phyloP scores from a whole-genome alignment of 139 green algal genomes.

The Spirogloea muscicola region DNA sequence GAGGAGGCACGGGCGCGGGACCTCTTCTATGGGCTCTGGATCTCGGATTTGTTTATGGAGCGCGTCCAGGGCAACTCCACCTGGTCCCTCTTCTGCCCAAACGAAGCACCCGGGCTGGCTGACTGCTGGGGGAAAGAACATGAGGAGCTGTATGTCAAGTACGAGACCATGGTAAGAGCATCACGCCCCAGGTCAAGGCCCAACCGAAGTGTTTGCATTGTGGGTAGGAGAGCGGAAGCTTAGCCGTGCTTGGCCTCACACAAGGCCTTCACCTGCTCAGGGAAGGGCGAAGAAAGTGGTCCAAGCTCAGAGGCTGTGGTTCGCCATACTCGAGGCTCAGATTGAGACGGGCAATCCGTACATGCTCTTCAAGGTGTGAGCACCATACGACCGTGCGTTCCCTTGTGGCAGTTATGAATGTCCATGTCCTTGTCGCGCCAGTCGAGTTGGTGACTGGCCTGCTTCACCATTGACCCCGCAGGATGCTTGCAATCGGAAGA shows the following conservation, averaged over 20 bases:
- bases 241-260: neutral
- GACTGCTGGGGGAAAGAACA: constrained; percentile 94
- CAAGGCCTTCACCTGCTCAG: constrained; percentile 13
- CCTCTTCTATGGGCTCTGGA: constrained; percentile 98
- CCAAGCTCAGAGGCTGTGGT: constrained; percentile 97
- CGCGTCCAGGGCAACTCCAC: constrained; percentile 74
- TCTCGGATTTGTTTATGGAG: constrained; percentile 90
- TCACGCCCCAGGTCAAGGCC: no score
- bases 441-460: no score
- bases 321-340: constrained; percentile 90
- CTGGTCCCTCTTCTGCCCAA: constrained; percentile 97
- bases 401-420: no score
- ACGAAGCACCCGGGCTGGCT: constrained; percentile 89
- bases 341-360: constrained; percentile 98
- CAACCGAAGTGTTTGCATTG: no score
- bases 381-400: no score
- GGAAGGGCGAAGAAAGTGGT: constrained; percentile 72
- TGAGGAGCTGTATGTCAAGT: constrained; percentile 77
- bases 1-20: constrained; percentile 89
- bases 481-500: constrained; percentile 93
- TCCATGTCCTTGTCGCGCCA: no score
- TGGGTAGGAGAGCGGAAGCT: no score
- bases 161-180: constrained; percentile 52
- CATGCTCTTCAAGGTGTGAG: constrained; percentile 95
- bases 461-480: no score